A percentile compares a stretch with the other conserved stretches of the same genome.
These are phyloP conservation scores for Chloropicon primus DNA, from an alignment of 139 green algal genomes.

Conservation along the genomic window DNA sequence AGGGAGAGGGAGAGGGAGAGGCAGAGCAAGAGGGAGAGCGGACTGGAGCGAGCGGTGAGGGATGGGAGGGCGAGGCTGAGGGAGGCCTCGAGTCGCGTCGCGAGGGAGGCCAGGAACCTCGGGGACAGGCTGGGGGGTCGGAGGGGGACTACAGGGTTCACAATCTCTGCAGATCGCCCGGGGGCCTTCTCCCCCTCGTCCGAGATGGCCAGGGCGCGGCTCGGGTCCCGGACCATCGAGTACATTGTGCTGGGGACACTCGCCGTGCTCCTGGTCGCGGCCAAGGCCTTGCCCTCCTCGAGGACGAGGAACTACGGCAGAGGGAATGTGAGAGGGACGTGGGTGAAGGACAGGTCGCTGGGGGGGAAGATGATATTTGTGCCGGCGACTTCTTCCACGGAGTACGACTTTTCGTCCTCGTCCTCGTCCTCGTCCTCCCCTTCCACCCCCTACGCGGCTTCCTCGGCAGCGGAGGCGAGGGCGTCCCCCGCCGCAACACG, in stretches of 20 bases:
- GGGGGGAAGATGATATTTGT: not conserved
- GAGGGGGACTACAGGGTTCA: not conserved
- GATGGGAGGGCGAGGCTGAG: not conserved
- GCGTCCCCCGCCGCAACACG: not conserved
- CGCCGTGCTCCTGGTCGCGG: not conserved
- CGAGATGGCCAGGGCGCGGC: not conserved
- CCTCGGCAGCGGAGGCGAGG: not conserved
- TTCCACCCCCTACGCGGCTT: not conserved
- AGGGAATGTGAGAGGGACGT: not conserved
- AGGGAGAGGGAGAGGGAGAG: not conserved
- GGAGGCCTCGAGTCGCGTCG: not conserved
- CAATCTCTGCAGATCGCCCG: not conserved
- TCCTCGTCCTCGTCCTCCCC: not conserved
- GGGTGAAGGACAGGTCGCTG: not conserved
- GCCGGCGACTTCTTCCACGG: too few species aligned
- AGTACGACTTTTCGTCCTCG: not conserved
- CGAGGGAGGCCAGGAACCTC: too few species aligned
- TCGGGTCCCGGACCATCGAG: not conserved
- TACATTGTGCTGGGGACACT: not conserved
- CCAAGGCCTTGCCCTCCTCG: too few species aligned
- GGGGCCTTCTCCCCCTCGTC: not conserved
- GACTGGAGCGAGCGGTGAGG: not conserved
- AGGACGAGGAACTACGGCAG: too few species aligned
- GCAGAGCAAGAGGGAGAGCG: not conserved
- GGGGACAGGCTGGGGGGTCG: too few species aligned